Percentiles rank a stretch among this genome's conserved stretches.
phyloP scores from a whole-genome alignment of 1,284 basidiomycete species.

The Tylopilus orsonianus region DNA sequence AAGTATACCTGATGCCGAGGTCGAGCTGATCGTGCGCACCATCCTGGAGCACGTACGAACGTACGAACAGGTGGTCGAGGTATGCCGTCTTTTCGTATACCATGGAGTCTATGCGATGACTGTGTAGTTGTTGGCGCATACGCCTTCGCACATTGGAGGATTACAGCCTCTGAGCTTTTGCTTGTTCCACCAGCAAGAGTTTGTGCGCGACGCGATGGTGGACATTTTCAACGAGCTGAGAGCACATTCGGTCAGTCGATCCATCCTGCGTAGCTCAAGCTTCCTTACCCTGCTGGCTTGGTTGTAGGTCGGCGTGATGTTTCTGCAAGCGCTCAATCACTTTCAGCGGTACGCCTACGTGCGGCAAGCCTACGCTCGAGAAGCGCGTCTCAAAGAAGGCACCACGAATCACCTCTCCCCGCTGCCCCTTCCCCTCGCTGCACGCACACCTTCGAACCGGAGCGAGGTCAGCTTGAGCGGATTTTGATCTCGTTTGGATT shows the following conservation, averaged over 20 bases:
- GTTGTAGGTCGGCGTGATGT: constrained; percentile 78
- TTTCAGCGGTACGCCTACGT: constrained; percentile 90
- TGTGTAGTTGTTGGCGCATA: constrained; percentile 72
- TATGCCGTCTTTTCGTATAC: constrained; percentile 37
- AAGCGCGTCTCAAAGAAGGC: constrained; percentile 45
- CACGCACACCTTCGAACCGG: constrained; percentile 47
- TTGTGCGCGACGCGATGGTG: constrained; percentile 76
- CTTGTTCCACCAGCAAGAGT: constrained; percentile 81
- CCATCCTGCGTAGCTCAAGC: background rate
- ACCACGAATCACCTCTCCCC: constrained; percentile 34
- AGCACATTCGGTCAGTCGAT: constrained; percentile 62
- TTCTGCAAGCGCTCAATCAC: constrained; percentile 83
- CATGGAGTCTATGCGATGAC: background rate
- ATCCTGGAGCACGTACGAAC: constrained; percentile 68
- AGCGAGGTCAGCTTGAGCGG: constrained; percentile 48
- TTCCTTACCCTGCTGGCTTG: constrained; percentile 2
- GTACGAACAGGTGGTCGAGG: constrained; percentile 91
- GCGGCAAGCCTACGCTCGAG: constrained; percentile 65
- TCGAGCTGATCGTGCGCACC: constrained; percentile 72
- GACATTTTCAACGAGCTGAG: constrained; percentile 83
- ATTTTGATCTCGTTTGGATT: constrained; percentile 21
- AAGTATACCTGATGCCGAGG: constrained; percentile 63
- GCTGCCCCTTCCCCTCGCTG: constrained; percentile 27
- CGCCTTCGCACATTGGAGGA: constrained; percentile 81
- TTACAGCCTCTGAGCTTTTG: constrained; percentile 85